Evolutionary conservation across 1,284 basidiomycete species (phyloP), one percentile per base, ranked within the genome.

Genomic region (Sphagnurus paluster): DNA sequence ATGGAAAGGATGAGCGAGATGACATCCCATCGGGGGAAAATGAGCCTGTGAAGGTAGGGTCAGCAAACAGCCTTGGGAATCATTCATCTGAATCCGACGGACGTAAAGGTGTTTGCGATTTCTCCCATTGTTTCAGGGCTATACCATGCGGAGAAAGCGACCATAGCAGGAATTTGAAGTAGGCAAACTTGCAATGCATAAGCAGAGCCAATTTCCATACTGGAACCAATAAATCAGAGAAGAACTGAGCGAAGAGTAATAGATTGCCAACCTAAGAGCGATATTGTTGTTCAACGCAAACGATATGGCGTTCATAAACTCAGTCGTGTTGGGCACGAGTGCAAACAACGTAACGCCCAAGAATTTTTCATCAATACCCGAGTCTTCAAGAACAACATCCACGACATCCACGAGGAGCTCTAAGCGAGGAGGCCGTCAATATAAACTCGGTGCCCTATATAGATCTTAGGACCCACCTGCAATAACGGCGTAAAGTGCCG

Each of bases 301-400:
- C n/a, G 93, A 96, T 61, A 99, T 97, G 45, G 97, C 97, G 64
- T 99, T 99, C 96, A 99, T 98, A 66, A 99, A 99, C 70, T 99
- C 97, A 16, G 97, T 99, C 13, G 95, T 98, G 66, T 99, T 99
- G 8, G 97, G 97, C 0, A 99, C 95, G 25, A 99, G 79, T 2
- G 97, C 96, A 60, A 99, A 99, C 7, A 99, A 77, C 0, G 95
- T 98, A 47, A 99, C 79, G 36, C 97, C 97, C 24, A 99, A 77
- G 74, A 99, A 96, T 65, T 99, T 99, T 64, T 99, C 96, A 53
- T 97, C 92, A 29, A 99, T 90, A 0, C 93, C 92, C 0, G 92
- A 93, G n/a, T 87, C 93, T 53, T 93, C 74, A 17, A 99, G 75
- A 2, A 99, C 87, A 21, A 95, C 92, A 60, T 99, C 97, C 8